A percentile compares a stretch with the other conserved stretches of the same genome.
phyloP scores from a whole-genome alignment of 176 grass and related monocot genomes.

The Rhynchospora pubera region DNA sequence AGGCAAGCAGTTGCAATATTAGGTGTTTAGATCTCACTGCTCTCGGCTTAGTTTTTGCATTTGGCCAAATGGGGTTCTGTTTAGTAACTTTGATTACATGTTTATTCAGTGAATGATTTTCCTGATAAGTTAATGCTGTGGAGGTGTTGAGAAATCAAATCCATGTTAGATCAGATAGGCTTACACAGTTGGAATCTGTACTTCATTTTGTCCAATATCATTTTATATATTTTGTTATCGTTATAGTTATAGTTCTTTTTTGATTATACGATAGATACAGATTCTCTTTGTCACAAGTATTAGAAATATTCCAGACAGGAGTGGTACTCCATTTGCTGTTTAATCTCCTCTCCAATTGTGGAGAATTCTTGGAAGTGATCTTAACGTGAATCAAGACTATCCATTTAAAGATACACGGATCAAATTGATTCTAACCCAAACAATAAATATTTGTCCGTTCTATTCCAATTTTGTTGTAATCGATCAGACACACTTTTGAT shows the following conservation, averaged over 20 bases:
- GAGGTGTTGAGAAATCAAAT: slow-evolving; percentile 18
- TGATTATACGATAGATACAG: not conserved
- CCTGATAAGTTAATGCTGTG: slow-evolving; percentile 17
- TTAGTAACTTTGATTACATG: slow-evolving; percentile 7
- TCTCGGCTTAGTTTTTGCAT: slow-evolving; percentile 24
- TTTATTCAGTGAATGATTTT: slow-evolving; percentile 21
- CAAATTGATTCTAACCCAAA: not conserved
- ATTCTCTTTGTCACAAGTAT: not conserved
- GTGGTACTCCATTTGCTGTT: not conserved
- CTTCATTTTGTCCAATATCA: slow-evolving; percentile 18
- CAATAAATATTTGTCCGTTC: too few species aligned
- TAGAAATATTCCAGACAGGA: not conserved
- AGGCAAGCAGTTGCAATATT: slow-evolving; percentile 8
- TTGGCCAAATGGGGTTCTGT: slow-evolving; percentile 23
- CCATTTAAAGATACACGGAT: not conserved
- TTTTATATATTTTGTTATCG: not conserved
- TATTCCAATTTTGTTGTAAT: too few species aligned
- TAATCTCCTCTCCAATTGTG: not conserved
- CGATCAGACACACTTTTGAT: too few species aligned
- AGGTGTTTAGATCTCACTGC: slow-evolving; percentile 27
- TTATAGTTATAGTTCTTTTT: not conserved
- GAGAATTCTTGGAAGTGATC: not conserved
- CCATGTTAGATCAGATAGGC: slow-evolving; percentile 18
- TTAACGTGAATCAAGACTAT: not conserved
- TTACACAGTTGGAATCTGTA: slow-evolving; percentile 20